Evolutionary conservation across 1,284 basidiomycete species (phyloP), one percentile per base, ranked within the genome.

Genomic region (Neolentinus lepideus): DNA sequence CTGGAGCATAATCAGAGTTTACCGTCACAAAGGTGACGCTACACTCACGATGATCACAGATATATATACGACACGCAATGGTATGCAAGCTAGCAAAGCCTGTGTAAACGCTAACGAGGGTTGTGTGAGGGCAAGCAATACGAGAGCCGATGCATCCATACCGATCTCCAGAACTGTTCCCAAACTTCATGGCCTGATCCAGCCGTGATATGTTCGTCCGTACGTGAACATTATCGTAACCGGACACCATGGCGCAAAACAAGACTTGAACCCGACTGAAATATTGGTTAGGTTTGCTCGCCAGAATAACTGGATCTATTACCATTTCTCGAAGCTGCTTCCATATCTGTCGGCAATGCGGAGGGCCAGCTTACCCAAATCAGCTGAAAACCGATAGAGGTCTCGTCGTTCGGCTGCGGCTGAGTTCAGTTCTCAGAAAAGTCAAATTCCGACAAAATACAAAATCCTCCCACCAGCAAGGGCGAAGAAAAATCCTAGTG

Each of bases 401-500:
- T 81, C 81, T 60, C 79, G 71, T 58, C 75, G 66, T 63, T 86
- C 84, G 2, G 81, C 82, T 27, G 79, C 78, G 60, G 77, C 80
- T 83, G 58, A 26, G 50, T 52, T 53, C 48, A 53, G 11, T 19
- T 47, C 52, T 47, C 48, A 35, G 26, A 19, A 19, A 45, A 11
- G 12, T 24, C 6, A 14, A 10, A 25, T 9, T 16, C n/a, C 1
- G 25, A 60, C 67, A 26, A 60, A 83, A 83, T 81, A 67, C n/a
- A 4, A 50, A 26, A 50, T 16, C 25, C 16, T 24, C 78, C 80
- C 4, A 52, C 51, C 51, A 31, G 51, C 21, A 9, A 86, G 65
- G n/a, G 79, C 78, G 83, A 83, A 88, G 63, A 87, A 84, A 64
- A 88, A 84, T 3, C 85, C 85, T 11, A 84, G 66, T 0, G 83